Evolutionary conservation across 2,329 filamentous ascomycete genomes (phyloP).

Genomic region (Stachybotrys chartarum): DNA sequence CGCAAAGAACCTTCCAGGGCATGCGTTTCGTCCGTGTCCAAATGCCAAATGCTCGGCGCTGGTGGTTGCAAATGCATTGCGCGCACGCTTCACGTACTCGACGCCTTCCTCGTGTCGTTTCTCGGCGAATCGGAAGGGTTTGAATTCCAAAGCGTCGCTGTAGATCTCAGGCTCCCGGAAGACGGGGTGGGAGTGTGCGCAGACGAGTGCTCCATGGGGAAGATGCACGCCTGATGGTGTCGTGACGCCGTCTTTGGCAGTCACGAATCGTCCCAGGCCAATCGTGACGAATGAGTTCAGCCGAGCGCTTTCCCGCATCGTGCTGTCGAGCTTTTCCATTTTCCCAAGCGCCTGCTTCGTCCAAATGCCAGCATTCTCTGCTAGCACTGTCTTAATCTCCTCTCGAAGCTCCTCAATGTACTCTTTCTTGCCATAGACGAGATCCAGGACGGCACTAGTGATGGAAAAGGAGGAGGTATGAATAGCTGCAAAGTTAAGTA

Average conservation of each 20-base stretch:
- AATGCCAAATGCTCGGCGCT: conserved; percentile 25
- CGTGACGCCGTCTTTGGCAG: conserved; percentile 17
- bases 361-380: conserved; percentile 15
- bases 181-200: conserved; percentile 20
- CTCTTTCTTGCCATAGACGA: conserved; percentile 25
- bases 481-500: conserved; percentile 29
- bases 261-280: conserved; percentile 13
- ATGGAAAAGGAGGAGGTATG: conserved; percentile 28
- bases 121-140: conserved; percentile 18
- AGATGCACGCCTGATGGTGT: conserved; percentile 26
- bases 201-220: conserved; percentile 19
- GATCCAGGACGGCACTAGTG: conserved; percentile 33
- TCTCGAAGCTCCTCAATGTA: conserved; percentile 34
- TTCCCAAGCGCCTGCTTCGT: conserved; percentile 23
- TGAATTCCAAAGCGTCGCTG: conserved; percentile 12
- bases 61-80: conserved; percentile 24
- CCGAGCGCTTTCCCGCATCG: conserved; percentile 31
- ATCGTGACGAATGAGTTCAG: conserved; percentile 23
- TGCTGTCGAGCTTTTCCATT: conserved; percentile 32
- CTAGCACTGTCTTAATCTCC: conserved; percentile 13
- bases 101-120: conserved; percentile 11
- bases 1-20: conserved; percentile 5
- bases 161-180: conserved; percentile 16
- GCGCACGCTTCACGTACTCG: conserved; percentile 15
- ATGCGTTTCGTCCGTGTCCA: conserved; percentile 14